Evolutionary conservation across 768 basidiomycete genomes (phyloP).

Genomic region (Pleurotus pulmonarius): DNA sequence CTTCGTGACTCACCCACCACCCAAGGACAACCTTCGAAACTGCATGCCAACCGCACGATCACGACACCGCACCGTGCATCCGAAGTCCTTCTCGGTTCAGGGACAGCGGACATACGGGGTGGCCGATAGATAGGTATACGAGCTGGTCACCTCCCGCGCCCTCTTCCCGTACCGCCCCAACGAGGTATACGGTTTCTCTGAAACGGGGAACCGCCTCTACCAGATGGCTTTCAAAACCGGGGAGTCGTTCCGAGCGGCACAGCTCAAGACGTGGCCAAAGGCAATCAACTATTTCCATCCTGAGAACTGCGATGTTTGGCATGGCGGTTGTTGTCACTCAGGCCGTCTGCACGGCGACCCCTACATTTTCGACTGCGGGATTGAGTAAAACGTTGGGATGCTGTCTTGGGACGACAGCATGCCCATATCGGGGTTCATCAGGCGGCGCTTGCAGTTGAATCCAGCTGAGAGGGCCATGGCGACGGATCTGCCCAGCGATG

Average conservation of each 20-base stretch:
- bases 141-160: background rate
- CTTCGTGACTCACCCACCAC: too few relatives aligned
- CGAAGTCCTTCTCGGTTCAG: conserved; percentile 22
- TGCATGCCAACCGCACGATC: conserved; percentile 9
- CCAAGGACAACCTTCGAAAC: too few relatives aligned
- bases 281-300: background rate
- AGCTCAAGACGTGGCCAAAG: background rate
- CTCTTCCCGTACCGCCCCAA: background rate
- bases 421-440: conserved; percentile 13
- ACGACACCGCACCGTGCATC: conserved; percentile 23
- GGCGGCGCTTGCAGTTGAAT: conserved; percentile 19
- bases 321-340: conserved; percentile 12
- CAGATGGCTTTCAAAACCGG: background rate
- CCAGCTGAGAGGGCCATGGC: conserved; percentile 19
- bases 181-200: background rate
- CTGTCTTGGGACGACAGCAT: conserved; percentile 12
- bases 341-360: conserved; percentile 10
- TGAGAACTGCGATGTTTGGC: conserved; percentile 8
- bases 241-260: background rate
- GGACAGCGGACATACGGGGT: conserved; percentile 20
- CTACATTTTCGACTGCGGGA: background rate
- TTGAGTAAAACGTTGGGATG: conserved; percentile 8
- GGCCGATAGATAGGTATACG: conserved; percentile 9
- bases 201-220: background rate
- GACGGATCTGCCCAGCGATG: conserved; percentile 18